Evolutionary conservation across 1,284 basidiomycete genomes (phyloP), one percentile per base, ranked within the genome.

Genomic region (Wallemia mellicola): DNA sequence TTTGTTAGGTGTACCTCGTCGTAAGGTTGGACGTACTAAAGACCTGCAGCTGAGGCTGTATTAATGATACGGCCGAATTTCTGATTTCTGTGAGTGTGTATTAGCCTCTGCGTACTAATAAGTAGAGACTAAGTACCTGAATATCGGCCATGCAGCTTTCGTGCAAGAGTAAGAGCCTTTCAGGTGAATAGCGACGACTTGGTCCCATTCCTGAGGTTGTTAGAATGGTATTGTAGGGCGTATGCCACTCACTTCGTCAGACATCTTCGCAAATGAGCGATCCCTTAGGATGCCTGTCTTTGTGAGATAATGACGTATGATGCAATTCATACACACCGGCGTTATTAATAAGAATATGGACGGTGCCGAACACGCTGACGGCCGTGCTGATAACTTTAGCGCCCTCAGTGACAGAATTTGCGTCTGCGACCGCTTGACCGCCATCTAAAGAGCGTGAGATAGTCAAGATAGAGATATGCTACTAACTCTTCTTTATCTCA

Each of bases 151-250:
- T 28, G 81, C 88, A 55, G 94, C 92, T 69, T 91, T 92, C 54
- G 86, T 84, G 71, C 88, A 94, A n/a, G 87, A 75, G 71, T 81
- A 98, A 0, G 92, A 82, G 59, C 91, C 92, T 72, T 91, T 94
- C 63, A 99, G 73, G 69, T 98, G 94, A 24, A 99, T 91, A 24
- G 82, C 79, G 60, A 79, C 76, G 63, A 96, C 77, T 63, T 83
- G 78, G 67, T 92, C 87, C 76, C 82, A 91, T 65, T 91, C 86
- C 66, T 71, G 64, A 26, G 54, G 27, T 27, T 38, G 55, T 28
- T 14, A 15, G 38, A 11, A 3, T 7, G 19, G 14, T 15, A 48
- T 11, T n/a, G 5, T 5, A 17, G 38, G 28, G 17, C 38, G 5
- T 5, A 48, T 48, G 22, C 11, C 3, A 19, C 54, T 26, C 60